Evolutionary conservation across 495 filamentous ascomycete genomes (phyloP), one percentile per base, ranked within the genome.

Genomic region (Patellaria atrata): DNA sequence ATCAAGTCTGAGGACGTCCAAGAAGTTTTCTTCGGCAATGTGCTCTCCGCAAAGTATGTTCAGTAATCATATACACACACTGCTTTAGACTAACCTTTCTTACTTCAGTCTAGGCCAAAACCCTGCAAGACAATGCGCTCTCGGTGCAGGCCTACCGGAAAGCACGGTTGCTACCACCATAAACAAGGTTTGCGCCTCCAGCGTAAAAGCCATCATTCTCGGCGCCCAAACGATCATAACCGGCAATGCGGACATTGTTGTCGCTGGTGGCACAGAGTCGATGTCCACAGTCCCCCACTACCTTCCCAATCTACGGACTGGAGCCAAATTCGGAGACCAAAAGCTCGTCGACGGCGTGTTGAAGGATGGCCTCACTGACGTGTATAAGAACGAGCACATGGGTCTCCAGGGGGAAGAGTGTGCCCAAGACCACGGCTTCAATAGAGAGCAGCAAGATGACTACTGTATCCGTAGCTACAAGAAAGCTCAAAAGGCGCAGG

Each of bases 241-340:
- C 20, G 86, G 89, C 41, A 89, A 77, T 50, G 85, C 89, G 43
- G 75, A 81, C 32, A 71, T 89, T 43, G 74, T 96, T 24, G 78
- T 97, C 11, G 91, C 82, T 26, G 89, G 87, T 47, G 89, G 89
- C 39, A 71, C 86, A 39, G 89, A 97, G 67, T 89, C 82, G 61
- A 97, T 97, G 89, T 86, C 82, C 43, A 96, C 94, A 63, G 68
- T 75, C 30, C 91, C 91, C n/a, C 85, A 96, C 63, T 97, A 97
- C 64, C 73, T 93, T 27, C 82, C 83, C 27, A 77, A 64, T 49
- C 63, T 85, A 17, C 80, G 89, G 46, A 72, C 59, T 31, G 89
- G 89, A 30, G 71, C 74, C 53, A 94, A 94, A 63, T 96, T 82
- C 60, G 89, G 89, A 48, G 68, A 93, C 62, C 75, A 81, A 54